phyloP scores from a whole-genome alignment of 495 filamentous ascomycete species.

The Tuber calosporum region DNA sequence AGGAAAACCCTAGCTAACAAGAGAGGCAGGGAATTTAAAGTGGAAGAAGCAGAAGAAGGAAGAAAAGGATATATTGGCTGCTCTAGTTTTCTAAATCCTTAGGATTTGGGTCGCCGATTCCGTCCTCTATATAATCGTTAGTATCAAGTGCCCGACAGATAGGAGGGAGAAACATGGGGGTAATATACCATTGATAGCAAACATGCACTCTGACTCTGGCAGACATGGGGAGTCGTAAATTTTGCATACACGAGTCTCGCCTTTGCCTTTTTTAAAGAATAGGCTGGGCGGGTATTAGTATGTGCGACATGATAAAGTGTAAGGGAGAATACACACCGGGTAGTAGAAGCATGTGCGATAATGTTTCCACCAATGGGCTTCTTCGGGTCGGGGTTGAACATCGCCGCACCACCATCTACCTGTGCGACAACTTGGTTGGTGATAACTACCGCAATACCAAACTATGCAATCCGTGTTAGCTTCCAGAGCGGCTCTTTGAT shows the following conservation, averaged over 20 bases:
- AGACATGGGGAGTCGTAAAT: conserved; percentile 98
- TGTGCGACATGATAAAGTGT: not conserved
- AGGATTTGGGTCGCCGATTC: conserved; percentile 88
- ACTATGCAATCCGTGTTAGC: conserved; percentile 42
- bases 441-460: conserved; percentile 96
- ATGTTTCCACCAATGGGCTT: conserved; percentile 99
- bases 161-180: not conserved
- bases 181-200: conserved; percentile 65
- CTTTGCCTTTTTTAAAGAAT: conserved; percentile 89
- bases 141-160: not conserved
- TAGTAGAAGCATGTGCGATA: conserved; percentile 94
- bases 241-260: conserved; percentile 93
- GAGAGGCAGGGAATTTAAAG: conserved; percentile 1
- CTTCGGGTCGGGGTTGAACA: conserved; percentile 99
- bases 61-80: not conserved
- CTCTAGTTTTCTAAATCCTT: conserved; percentile 78
- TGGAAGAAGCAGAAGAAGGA: conserved; percentile 1
- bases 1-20: not conserved
- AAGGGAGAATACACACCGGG: conserved; percentile 42
- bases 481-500: not conserved
- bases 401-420: conserved; percentile 89
- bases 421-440: conserved; percentile 98
- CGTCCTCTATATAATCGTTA: conserved; percentile 56
- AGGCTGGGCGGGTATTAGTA: conserved; percentile 44
- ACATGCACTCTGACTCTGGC: conserved; percentile 91